Percentiles rank a stretch among this genome's conserved stretches.
phyloP scores from a whole-genome alignment of 805 yeast genomes.

The Dipodascus albidus region DNA sequence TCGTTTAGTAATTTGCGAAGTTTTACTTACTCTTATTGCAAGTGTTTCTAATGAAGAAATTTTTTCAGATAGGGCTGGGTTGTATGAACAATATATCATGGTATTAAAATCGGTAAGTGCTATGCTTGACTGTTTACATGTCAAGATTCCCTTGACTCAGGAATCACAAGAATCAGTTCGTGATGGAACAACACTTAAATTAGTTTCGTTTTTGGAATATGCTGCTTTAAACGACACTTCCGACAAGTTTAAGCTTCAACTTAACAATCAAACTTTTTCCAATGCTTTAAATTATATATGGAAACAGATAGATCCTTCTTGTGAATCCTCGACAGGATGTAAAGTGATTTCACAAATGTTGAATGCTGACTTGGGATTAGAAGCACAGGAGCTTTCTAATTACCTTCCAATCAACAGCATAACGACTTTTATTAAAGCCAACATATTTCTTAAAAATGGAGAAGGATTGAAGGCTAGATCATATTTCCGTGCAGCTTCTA shows the following conservation, averaged over 20 bases:
- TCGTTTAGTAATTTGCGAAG: neutral
- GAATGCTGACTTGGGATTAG: neutral
- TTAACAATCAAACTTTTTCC: neutral
- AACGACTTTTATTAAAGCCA: slow-evolving; percentile 19
- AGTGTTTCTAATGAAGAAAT: neutral
- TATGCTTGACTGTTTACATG: slow-evolving; percentile 1
- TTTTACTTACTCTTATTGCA: neutral
- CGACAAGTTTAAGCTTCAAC: neutral
- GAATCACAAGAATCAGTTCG: too few relatives aligned
- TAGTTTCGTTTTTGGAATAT: neutral
- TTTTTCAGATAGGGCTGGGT: neutral
- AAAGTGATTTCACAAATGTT: neutral
- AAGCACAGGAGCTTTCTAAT: slow-evolving; percentile 7
- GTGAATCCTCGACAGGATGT: neutral
- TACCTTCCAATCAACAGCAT: slow-evolving; percentile 7
- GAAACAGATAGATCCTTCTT: neutral
- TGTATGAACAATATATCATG: neutral
- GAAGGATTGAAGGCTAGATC: slow-evolving; percentile 23
- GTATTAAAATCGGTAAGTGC: neutral
- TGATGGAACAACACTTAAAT: neutral
- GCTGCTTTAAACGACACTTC: neutral
- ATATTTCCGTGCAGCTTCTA: slow-evolving; percentile 22
- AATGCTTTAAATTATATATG: neutral
- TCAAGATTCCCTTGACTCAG: slow-evolving; percentile 7
- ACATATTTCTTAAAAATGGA: slow-evolving; percentile 17